These are phyloP conservation scores for Penicillium arizonense DNA, from an alignment of 495 filamentous ascomycete species.

Conservation along the genomic window DNA sequence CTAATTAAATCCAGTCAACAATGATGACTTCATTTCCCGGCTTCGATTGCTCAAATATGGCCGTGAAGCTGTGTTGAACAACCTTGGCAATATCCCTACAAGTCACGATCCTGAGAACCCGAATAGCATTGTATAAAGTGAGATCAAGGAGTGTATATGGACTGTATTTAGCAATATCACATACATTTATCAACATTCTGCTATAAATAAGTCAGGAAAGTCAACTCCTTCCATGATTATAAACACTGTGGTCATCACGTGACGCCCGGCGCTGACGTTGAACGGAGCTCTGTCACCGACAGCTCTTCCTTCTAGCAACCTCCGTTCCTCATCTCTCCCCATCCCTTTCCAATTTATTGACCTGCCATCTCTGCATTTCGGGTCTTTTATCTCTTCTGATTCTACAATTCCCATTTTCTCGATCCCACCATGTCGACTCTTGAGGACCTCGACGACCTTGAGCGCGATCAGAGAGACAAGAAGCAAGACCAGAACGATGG, in stretches of 20 bases:
- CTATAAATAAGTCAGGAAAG: no score
- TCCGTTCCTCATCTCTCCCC: slow-evolving; percentile 18
- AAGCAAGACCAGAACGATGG: slow-evolving; percentile 60
- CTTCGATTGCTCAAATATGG: slow-evolving; percentile 69
- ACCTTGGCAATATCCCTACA: slow-evolving; percentile 26
- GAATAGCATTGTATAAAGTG: neutral
- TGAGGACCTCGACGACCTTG: slow-evolving; percentile 79
- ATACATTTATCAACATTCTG: no score
- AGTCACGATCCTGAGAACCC: neutral
- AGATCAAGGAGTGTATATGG: neutral
- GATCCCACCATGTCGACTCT: slow-evolving; percentile 70
- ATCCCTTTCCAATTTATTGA: slow-evolving; percentile 12
- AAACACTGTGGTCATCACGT: slow-evolving; percentile 30
- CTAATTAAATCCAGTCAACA: slow-evolving; percentile 58
- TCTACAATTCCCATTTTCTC: slow-evolving; percentile 6
- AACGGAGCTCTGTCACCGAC: slow-evolving; percentile 38
- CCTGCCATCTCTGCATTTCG: slow-evolving; percentile 2
- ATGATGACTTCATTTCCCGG: slow-evolving; percentile 81
- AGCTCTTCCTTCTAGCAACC: slow-evolving; percentile 31
- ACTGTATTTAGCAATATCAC: no score
- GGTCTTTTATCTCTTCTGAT: slow-evolving; percentile 2
- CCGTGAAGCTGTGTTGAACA: slow-evolving; percentile 50
- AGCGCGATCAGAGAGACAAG: slow-evolving; percentile 76
- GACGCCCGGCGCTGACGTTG: slow-evolving; percentile 42
- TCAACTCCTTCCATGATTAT: neutral